Evolutionary conservation across 106 monocot genomes (phyloP), one percentile per base, ranked within the genome.

Genomic region (Chionographis japonica): DNA sequence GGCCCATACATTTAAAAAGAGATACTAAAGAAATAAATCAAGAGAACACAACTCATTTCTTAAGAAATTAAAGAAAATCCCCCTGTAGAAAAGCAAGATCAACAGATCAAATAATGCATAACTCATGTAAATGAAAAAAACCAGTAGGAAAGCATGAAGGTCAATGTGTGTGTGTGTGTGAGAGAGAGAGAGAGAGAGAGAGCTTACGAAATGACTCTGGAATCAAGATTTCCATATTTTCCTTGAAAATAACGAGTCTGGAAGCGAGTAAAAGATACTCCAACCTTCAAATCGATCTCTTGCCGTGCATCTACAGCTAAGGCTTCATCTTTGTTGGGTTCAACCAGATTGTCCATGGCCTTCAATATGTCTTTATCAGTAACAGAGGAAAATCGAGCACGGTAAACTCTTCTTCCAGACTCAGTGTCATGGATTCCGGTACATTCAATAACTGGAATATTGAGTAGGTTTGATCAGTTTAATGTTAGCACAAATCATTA

Each of bases 151-250:
- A 56, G 2, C 41, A 58, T 4, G 15, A 13, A 27, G 35, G 2
- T 6, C 12, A 56, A 19, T 63, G 35, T 40, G 10, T 12, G 14
- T 10, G 9, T 18, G 8, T 17, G 37, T 11, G 19, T 35, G 10
- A 39, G 37, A 12, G 3, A 58, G 27, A 61, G 11, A 13, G 52
- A 49, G 58, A 69, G 27, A n/a, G 27, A 49, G 61, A 72, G 63
- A 61, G 78, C 81, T 80, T 84, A 97, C 95, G 95, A 97, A 64
- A 97, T 97, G 18, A 97, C 89, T 74, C 86, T 86, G 18, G 95
- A 92, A 75, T 97, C 95, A 73, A 97, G 95, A 63, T 97, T 97
- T 51, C 95, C 95, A 79, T 97, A 97, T 77, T 92, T 97, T 60
- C 95, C 92, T 77, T 97, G 95, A 66, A 97, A 97, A 79, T 92